Conservation (phyloP, 2,329 filamentous ascomycete genomes). For the Fonsecaea pedrosoi region DNA sequence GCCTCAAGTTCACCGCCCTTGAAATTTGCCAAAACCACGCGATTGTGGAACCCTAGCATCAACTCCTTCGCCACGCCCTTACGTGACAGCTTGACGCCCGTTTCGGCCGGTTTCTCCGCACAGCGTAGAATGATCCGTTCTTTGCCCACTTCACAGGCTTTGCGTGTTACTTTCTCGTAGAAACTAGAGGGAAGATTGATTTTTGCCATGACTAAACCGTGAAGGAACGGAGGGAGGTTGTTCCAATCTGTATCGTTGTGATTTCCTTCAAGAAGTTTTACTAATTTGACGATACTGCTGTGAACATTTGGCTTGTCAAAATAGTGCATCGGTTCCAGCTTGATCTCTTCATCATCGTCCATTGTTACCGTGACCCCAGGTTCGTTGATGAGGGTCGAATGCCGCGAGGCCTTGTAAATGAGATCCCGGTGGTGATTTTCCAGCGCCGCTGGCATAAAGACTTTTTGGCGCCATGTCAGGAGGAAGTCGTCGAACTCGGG, state of each 20-base stretch:
- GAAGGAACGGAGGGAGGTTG: slow-evolving; percentile 51
- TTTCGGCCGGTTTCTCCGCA: slow-evolving; percentile 46
- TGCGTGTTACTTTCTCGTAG: slow-evolving; percentile 49
- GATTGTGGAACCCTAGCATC: slow-evolving; percentile 48
- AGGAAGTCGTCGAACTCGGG: slow-evolving; percentile 51
- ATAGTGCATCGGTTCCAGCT: slow-evolving; percentile 47
- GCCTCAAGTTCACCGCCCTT: slow-evolving; percentile 43
- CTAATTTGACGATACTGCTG: slow-evolving; percentile 42
- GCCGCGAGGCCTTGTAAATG: slow-evolving; percentile 49
- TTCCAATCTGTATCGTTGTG: slow-evolving; percentile 46
- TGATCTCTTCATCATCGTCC: slow-evolving; percentile 48
- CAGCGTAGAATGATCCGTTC: slow-evolving; percentile 47
- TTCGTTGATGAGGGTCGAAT: slow-evolving; percentile 47
- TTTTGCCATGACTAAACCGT: slow-evolving; percentile 46
- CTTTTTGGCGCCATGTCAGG: slow-evolving; percentile 50
- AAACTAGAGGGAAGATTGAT: slow-evolving; percentile 39
- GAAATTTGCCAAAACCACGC: slow-evolving; percentile 46
- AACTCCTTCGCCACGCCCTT: slow-evolving; percentile 44
- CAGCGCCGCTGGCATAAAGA: slow-evolving; percentile 53
- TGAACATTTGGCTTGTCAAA: slow-evolving; percentile 45
- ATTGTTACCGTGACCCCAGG: slow-evolving; percentile 51
- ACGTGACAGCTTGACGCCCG: slow-evolving; percentile 47
- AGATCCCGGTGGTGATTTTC: slow-evolving; percentile 47
- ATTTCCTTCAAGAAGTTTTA: slow-evolving; percentile 48
- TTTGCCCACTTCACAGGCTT: slow-evolving; percentile 47